These are phyloP conservation scores for Saccharomycopsis sp. DNA, from an alignment of 805 yeast species.

Conservation along the genomic window DNA sequence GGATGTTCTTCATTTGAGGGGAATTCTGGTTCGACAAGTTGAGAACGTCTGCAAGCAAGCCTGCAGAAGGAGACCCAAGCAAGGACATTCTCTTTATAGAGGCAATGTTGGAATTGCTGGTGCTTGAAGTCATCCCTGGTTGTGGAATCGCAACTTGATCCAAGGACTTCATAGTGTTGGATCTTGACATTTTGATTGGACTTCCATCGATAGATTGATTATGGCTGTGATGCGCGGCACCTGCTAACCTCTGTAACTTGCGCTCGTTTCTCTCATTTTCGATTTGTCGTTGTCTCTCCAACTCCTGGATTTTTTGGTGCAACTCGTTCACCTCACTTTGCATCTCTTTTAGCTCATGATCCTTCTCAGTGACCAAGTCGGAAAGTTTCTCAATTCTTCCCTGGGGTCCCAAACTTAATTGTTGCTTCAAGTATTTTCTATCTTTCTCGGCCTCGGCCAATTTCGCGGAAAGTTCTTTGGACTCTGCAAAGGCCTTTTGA, in stretches of 20 bases:
- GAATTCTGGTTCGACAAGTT: conserved; percentile 7
- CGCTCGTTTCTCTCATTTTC: conserved; percentile 24
- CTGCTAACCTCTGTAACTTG: conserved; percentile 12
- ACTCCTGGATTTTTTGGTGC: conserved; percentile 51
- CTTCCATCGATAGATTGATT: background rate
- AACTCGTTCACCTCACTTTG: conserved; percentile 55
- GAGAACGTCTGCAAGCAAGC: conserved; percentile 20
- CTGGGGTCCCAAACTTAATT: conserved; percentile 67
- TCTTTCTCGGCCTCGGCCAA: conserved; percentile 53
- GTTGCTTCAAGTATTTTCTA: conserved; percentile 52
- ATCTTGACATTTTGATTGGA: background rate
- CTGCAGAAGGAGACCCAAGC: conserved; percentile 17
- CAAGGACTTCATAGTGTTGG: background rate
- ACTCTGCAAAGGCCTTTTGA: conserved; percentile 53
- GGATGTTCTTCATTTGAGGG: background rate
- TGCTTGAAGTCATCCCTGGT: background rate
- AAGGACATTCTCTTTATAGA: conserved; percentile 13
- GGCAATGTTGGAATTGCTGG: background rate
- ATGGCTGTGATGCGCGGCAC: conserved; percentile 7
- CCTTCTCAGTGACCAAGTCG: conserved; percentile 56
- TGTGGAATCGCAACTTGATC: background rate
- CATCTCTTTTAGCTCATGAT: conserved; percentile 46
- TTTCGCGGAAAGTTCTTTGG: conserved; percentile 41
- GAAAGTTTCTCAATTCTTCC: conserved; percentile 55
- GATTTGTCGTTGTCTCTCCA: conserved; percentile 37